Conservation (phyloP, 495 filamentous ascomycete species). For the Aspergillus nanangensis region DNA sequence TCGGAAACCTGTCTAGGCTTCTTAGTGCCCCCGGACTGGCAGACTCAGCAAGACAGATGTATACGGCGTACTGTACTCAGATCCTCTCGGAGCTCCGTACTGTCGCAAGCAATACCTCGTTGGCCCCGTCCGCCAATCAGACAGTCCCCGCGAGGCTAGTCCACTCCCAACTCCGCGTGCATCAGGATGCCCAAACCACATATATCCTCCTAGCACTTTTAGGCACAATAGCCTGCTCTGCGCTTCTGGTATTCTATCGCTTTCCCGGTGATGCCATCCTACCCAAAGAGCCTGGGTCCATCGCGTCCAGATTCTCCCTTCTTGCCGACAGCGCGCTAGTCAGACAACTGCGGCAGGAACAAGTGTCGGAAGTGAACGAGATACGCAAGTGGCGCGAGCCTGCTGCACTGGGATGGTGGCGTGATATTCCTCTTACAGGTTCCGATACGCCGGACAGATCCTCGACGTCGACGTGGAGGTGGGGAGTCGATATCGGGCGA, state of each 20-base stretch:
- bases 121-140: slow-evolving; percentile 1
- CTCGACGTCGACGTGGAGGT: not conserved
- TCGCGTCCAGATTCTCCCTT: not conserved
- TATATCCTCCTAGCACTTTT: slow-evolving; percentile 1
- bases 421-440: too few relatives aligned
- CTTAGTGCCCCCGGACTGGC: not conserved
- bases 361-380: not conserved
- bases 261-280: not conserved
- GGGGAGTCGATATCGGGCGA: slow-evolving; percentile 2
- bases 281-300: slow-evolving; percentile 1
- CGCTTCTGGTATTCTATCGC: not conserved
- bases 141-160: not conserved
- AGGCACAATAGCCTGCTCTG: not conserved
- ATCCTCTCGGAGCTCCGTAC: slow-evolving; percentile 1
- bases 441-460: too few relatives aligned
- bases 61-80: slow-evolving; percentile 1
- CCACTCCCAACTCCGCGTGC: not conserved
- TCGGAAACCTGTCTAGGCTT: slow-evolving; percentile 2
- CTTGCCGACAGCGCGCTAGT: not conserved
- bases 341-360: not conserved
- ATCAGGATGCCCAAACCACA: slow-evolving; percentile 1
- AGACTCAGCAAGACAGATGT: slow-evolving; percentile 1
- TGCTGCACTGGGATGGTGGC: not conserved
- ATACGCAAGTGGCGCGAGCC: slow-evolving; percentile 1
- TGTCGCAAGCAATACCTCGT: not conserved